These are phyloP conservation scores for Eragrostis tef DNA, from an alignment of 202 grass and related monocot genomes.

Conservation along the genomic window DNA sequence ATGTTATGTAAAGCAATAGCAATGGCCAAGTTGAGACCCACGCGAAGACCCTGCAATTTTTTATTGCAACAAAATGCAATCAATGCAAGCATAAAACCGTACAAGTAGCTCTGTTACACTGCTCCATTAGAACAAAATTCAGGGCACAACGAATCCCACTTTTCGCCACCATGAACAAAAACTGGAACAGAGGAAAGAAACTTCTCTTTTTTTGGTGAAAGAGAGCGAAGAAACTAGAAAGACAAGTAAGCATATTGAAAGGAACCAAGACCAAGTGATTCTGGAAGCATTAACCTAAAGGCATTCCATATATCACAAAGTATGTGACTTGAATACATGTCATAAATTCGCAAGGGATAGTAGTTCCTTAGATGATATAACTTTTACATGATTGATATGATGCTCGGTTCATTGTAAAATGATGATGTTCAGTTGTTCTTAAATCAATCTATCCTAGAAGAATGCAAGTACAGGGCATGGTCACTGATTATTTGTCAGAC, in stretches of 20 bases:
- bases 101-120: background rate
- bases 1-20: conserved; percentile 98
- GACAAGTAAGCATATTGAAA: conserved; percentile 5
- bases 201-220: too few relatives aligned
- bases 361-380: background rate
- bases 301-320: background rate
- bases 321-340: background rate
- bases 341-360: background rate
- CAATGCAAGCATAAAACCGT: conserved; percentile 28
- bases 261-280: background rate
- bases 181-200: background rate
- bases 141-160: background rate
- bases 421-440: background rate
- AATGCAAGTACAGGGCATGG: background rate
- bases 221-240: background rate
- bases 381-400: conserved; percentile 10
- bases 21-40: conserved; percentile 86
- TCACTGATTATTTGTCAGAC: conserved; percentile 9
- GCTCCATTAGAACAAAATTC: conserved; percentile 22
- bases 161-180: conserved; percentile 10
- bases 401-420: background rate
- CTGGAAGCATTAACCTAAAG: background rate
- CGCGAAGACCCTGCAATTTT: conserved; percentile 78
- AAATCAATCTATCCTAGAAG: conserved; percentile 6
- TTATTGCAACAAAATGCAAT: conserved; percentile 36